Conservation (phyloP, 768 basidiomycete species). For the Neoboletus brunneissimus region DNA sequence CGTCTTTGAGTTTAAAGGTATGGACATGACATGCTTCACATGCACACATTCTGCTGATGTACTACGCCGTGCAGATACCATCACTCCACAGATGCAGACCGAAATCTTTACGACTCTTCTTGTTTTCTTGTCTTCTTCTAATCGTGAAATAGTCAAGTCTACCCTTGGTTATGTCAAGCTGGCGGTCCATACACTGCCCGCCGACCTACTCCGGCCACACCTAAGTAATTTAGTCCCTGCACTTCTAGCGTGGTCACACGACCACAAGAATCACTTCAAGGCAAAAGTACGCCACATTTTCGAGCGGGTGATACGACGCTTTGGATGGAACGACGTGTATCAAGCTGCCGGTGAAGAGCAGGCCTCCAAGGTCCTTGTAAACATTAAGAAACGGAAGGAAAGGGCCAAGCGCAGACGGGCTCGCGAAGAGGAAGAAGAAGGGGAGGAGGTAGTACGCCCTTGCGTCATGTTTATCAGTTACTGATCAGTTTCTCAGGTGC, state of each 20-base stretch:
- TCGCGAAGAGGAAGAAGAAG: slow-evolving; percentile 54
- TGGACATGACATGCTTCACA: background rate
- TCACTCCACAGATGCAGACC: slow-evolving; percentile 67
- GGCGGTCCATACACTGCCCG: slow-evolving; percentile 78
- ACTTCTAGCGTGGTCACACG: slow-evolving; percentile 88
- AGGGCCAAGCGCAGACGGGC: slow-evolving; percentile 87
- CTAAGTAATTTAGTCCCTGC: slow-evolving; percentile 77
- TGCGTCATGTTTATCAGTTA: background rate
- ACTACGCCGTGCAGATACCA: slow-evolving; percentile 46
- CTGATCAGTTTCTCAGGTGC: slow-evolving; percentile 35
- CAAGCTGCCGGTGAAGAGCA: slow-evolving; percentile 73
- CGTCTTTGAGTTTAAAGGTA: slow-evolving; percentile 95
- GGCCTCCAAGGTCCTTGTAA: slow-evolving; percentile 82
- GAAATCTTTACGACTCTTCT: slow-evolving; percentile 85
- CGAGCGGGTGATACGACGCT: slow-evolving; percentile 90
- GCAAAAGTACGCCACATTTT: slow-evolving; percentile 95
- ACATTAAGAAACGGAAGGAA: slow-evolving; percentile 95
- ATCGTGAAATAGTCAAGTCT: slow-evolving; percentile 98
- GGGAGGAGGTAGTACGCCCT: slow-evolving; percentile 41
- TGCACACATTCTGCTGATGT: background rate
- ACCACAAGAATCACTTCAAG: slow-evolving; percentile 99
- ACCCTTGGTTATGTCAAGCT: slow-evolving; percentile 94
- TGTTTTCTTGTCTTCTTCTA: slow-evolving; percentile 89
- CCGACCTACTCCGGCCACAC: slow-evolving; percentile 71
- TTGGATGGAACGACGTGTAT: slow-evolving; percentile 83